Conservation (phyloP, 2,329 filamentous ascomycete genomes). For the Epichloe brachyelytri region DNA sequence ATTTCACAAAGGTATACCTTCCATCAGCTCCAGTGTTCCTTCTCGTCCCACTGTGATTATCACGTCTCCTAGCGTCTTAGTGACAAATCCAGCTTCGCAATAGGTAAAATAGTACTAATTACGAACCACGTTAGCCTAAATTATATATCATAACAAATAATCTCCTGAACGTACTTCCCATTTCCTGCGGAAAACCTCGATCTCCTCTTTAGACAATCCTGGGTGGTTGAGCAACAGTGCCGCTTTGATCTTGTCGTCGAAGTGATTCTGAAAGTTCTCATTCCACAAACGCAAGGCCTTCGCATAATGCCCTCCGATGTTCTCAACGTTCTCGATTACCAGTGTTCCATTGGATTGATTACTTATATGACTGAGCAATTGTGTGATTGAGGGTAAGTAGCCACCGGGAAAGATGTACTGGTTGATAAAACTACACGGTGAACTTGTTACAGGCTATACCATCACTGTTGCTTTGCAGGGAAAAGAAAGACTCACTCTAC, state of each 20-base stretch:
- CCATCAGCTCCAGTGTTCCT: slow-evolving; percentile 54
- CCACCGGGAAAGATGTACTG: slow-evolving; percentile 72
- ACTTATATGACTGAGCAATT: slow-evolving; percentile 46
- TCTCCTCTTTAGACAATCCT: slow-evolving; percentile 45
- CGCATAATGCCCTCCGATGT: slow-evolving; percentile 62
- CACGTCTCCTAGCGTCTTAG: slow-evolving; percentile 59
- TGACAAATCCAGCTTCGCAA: slow-evolving; percentile 60
- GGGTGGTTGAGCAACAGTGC: slow-evolving; percentile 46
- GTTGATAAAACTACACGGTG: slow-evolving; percentile 46
- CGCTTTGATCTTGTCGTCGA: slow-evolving; percentile 45
- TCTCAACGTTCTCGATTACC: slow-evolving; percentile 54
- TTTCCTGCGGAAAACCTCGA: slow-evolving; percentile 56
- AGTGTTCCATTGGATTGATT: slow-evolving; percentile 47
- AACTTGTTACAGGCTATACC: slow-evolving; percentile 2
- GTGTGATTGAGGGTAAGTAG: slow-evolving; percentile 47
- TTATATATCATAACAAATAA: not conserved
- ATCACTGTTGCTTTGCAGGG: not conserved
- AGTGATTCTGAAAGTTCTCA: slow-evolving; percentile 51
- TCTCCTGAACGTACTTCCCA: slow-evolving; percentile 43
- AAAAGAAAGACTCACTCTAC: slow-evolving; percentile 38
- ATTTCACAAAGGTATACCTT: slow-evolving; percentile 48
- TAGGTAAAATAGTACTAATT: slow-evolving; percentile 59
- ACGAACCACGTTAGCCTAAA: slow-evolving; percentile 6
- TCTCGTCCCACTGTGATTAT: slow-evolving; percentile 59
- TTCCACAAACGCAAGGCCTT: slow-evolving; percentile 57